Evolutionary conservation across 2,329 filamentous ascomycete genomes (phyloP).

Genomic region (Xylariaceae sp.): DNA sequence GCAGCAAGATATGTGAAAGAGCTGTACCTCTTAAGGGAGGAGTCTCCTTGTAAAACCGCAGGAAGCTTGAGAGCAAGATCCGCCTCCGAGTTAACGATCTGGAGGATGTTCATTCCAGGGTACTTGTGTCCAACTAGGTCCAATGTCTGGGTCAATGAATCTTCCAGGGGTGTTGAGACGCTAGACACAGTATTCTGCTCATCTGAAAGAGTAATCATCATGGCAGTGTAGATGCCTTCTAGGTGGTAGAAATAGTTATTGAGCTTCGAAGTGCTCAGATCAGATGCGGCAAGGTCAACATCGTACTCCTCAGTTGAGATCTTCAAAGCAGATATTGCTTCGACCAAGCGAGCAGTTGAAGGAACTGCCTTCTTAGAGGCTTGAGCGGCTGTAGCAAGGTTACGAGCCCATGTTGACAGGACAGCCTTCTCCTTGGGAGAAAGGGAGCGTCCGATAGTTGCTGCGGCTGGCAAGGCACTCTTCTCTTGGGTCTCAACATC

Average conservation of each 20-base stretch:
- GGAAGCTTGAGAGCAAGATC: conserved; percentile 19
- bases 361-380: neutral
- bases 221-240: conserved; percentile 19
- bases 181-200: neutral
- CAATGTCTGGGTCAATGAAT: conserved; percentile 9
- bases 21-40: conserved; percentile 14
- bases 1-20: conserved; percentile 20
- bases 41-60: conserved; percentile 16
- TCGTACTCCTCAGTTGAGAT: conserved; percentile 7
- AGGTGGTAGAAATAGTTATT: conserved; percentile 16
- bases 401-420: conserved; percentile 11
- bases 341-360: neutral
- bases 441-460: conserved; percentile 16
- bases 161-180: neutral
- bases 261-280: conserved; percentile 5
- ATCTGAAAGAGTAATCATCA: conserved; percentile 16
- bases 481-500: conserved; percentile 18
- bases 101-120: conserved; percentile 23
- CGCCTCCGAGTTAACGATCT: conserved; percentile 18
- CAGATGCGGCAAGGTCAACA: conserved; percentile 13
- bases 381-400: conserved; percentile 8
- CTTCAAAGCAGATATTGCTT: conserved; percentile 2
- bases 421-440: conserved; percentile 19
- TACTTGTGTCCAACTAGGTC: conserved; percentile 27
- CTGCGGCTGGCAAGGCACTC: conserved; percentile 14